Conservation (phyloP, 129 eudicot genomes). For the Centaurea solstitialis region DNA sequence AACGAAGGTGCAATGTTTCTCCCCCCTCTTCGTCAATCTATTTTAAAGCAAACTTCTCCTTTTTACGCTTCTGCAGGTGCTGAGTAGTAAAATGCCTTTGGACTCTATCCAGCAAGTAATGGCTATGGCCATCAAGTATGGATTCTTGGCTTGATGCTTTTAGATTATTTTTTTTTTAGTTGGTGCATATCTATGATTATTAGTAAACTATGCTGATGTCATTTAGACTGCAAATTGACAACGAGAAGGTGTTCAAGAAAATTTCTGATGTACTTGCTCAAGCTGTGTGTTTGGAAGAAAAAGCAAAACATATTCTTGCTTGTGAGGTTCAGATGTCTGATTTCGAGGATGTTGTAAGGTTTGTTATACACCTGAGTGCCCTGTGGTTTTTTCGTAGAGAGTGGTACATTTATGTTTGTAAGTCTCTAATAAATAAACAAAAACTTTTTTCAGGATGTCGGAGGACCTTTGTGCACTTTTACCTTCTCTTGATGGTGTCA, state of each 20-base stretch:
- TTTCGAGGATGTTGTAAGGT: constrained; percentile 81
- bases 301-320: constrained; percentile 61
- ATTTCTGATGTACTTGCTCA: constrained; percentile 50
- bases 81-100: constrained; percentile 47
- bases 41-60: neutral
- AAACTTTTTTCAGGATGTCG: constrained; percentile 63
- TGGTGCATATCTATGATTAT: constrained; percentile 6
- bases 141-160: constrained; percentile 21
- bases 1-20: constrained; percentile 3
- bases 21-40: neutral
- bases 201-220: constrained; percentile 19
- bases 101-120: constrained; percentile 61
- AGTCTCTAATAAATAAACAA: neutral
- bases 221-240: constrained; percentile 75
- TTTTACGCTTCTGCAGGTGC: constrained; percentile 52
- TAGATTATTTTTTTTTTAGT: neutral
- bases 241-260: constrained; percentile 62
- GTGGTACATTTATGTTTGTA: neutral
- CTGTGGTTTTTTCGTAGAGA: constrained; percentile 6
- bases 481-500: constrained; percentile 70
- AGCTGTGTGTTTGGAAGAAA: constrained; percentile 77
- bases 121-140: constrained; percentile 72
- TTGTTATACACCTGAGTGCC: constrained; percentile 8
- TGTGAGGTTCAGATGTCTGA: constrained; percentile 63
- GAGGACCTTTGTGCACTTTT: constrained; percentile 58